Conservation (phyloP, 2,329 filamentous ascomycete species). For the Rhynchosporium agropyri region DNA sequence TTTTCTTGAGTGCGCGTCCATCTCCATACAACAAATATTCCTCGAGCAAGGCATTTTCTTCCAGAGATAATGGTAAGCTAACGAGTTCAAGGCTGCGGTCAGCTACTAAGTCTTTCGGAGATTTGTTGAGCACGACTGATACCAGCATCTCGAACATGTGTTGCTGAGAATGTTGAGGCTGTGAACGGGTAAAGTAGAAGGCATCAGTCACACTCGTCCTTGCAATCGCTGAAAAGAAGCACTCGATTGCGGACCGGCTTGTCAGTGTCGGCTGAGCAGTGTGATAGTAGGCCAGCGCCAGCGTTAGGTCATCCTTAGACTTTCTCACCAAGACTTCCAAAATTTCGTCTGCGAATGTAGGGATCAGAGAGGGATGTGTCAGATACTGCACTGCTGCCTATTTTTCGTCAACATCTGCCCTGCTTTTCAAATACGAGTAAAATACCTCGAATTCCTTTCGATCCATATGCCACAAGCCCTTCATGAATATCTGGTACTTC, state of each 20-base stretch:
- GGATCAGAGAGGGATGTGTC: conserved; percentile 75
- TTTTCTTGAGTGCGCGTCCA: conserved; percentile 64
- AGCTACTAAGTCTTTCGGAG: conserved; percentile 47
- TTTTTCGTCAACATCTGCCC: conserved; percentile 34
- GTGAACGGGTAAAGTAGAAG: conserved; percentile 70
- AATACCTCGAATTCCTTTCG: conserved; percentile 66
- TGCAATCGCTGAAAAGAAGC: conserved; percentile 71
- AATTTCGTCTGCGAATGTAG: conserved; percentile 84
- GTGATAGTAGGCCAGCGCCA: conserved; percentile 79
- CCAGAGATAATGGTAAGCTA: conserved; percentile 68
- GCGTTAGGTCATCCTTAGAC: conserved; percentile 60
- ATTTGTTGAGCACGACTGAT: conserved; percentile 54
- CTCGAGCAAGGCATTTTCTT: conserved; percentile 76
- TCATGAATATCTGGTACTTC: conserved; percentile 79
- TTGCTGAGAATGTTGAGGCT: conserved; percentile 62
- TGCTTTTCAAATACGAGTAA: conserved; percentile 20
- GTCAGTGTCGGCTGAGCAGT: conserved; percentile 74
- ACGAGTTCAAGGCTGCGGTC: conserved; percentile 69
- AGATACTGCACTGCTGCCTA: conserved; percentile 73
- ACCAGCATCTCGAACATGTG: conserved; percentile 70
- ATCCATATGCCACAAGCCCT: conserved; percentile 81
- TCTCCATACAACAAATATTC: conserved; percentile 66
- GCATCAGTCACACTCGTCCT: conserved; percentile 70
- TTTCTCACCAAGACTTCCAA: conserved; percentile 68
- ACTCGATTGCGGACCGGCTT: conserved; percentile 60